Conservation (phyloP, 331 rosid species). For the Phaseolus coccineus region DNA sequence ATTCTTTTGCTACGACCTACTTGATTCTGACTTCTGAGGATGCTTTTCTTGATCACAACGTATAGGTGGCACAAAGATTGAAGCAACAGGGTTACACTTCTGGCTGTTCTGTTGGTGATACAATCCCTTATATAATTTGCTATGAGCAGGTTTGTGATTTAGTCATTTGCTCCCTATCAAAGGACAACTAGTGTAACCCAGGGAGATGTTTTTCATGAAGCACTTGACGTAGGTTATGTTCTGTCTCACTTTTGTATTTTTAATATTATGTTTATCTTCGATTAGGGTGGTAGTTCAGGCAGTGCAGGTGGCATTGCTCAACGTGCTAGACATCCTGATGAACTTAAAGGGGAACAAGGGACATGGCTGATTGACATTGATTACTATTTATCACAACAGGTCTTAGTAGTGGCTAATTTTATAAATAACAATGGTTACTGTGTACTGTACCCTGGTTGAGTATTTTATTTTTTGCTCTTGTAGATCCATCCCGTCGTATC, state of each 20-base stretch:
- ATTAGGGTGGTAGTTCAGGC: slow-evolving; percentile 74
- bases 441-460: slow-evolving; percentile 31
- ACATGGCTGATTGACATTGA: slow-evolving; percentile 94
- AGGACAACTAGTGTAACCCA: slow-evolving; percentile 17
- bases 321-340: slow-evolving; percentile 98
- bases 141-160: slow-evolving; percentile 79
- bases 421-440: slow-evolving; percentile 18
- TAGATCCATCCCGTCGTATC: slow-evolving; percentile 99
- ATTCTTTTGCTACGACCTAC: slow-evolving; percentile 41
- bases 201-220: slow-evolving; percentile 33
- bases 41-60: slow-evolving; percentile 42
- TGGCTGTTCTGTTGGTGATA: slow-evolving; percentile 92
- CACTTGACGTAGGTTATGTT: slow-evolving; percentile 34
- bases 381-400: slow-evolving; percentile 97
- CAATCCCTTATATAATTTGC: slow-evolving; percentile 92
- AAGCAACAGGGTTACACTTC: slow-evolving; percentile 84
- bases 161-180: slow-evolving; percentile 36
- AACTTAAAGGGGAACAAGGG: slow-evolving; percentile 84
- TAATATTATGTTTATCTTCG: slow-evolving; percentile 39
- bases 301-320: slow-evolving; percentile 75
- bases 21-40: slow-evolving; percentile 39
- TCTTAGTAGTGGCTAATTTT: slow-evolving; percentile 38
- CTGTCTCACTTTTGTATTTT: slow-evolving; percentile 25
- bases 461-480: slow-evolving; percentile 34
- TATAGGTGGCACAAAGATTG: slow-evolving; percentile 93